These are phyloP conservation scores for Neofusicoccum laricinum DNA, from an alignment of 2,329 filamentous ascomycete species.

Conservation along the genomic window DNA sequence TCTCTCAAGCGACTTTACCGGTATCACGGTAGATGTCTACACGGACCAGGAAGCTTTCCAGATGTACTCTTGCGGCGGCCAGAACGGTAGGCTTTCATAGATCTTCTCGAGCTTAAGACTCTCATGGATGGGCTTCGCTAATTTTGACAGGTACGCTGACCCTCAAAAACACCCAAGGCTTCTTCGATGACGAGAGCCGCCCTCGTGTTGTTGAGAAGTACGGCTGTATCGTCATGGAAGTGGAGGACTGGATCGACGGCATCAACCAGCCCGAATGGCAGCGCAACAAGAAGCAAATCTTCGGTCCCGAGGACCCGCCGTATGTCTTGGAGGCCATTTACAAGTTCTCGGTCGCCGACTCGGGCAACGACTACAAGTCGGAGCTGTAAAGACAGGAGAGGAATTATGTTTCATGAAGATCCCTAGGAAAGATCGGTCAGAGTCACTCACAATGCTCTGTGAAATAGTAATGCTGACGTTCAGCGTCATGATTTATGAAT, in stretches of 20 bases:
- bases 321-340: constrained; percentile 46
- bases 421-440: not conserved
- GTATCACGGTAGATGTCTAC: constrained; percentile 78
- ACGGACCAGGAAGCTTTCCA: constrained; percentile 86
- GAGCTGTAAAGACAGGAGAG: not conserved
- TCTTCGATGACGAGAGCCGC: constrained; percentile 52
- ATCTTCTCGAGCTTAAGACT: not conserved
- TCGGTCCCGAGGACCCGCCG: constrained; percentile 41
- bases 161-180: constrained; percentile 68
- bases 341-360: constrained; percentile 29
- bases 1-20: constrained; percentile 70
- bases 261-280: constrained; percentile 92
- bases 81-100: constrained; percentile 56
- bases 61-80: constrained; percentile 77
- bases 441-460: not conserved
- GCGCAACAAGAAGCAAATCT: constrained; percentile 54
- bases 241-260: constrained; percentile 89
- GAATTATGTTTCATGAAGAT: not conserved
- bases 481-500: not conserved
- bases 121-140: not conserved
- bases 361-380: not conserved
- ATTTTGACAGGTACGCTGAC: constrained; percentile 48
- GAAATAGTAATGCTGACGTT: constrained; percentile 9
- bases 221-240: constrained; percentile 86
- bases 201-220: constrained; percentile 68